phyloP scores from a whole-genome alignment of 192 early-diverging fungal genomes.

The Pilaira anomala region DNA sequence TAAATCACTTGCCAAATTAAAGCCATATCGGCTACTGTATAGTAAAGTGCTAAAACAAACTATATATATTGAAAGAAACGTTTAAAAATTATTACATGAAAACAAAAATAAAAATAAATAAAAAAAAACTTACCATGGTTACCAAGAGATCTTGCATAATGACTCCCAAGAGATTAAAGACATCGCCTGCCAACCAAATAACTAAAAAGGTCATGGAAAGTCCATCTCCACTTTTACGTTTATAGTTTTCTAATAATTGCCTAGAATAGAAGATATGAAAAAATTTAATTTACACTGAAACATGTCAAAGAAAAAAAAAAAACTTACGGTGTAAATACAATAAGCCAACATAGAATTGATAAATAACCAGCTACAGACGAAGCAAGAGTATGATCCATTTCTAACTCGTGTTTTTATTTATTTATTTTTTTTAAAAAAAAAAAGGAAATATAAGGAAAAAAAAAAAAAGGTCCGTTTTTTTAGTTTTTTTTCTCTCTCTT shows the following conservation, averaged over 20 bases:
- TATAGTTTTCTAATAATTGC: constrained; percentile 77
- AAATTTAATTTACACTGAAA: background rate
- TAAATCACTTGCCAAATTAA: constrained; percentile 66
- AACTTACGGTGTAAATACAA: constrained; percentile 78
- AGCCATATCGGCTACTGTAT: constrained; percentile 65
- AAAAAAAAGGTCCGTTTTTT: background rate
- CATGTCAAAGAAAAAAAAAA: background rate
- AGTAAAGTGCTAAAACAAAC: constrained; percentile 67
- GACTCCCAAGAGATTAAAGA: constrained; percentile 73
- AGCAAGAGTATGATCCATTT: constrained; percentile 20
- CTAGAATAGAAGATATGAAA: constrained; percentile 34
- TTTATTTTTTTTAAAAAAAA: background rate
- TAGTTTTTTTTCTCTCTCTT: too few species aligned
- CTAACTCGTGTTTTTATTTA: too few species aligned
- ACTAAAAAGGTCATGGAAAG: constrained; percentile 68
- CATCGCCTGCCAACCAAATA: constrained; percentile 77
- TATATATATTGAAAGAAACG: constrained; percentile 6
- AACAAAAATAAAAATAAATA: too few species aligned
- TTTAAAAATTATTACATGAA: background rate
- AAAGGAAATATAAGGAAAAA: background rate
- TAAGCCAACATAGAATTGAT: constrained; percentile 74
- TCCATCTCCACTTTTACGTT: constrained; percentile 71
- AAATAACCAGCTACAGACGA: constrained; percentile 61
- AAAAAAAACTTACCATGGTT: constrained; percentile 67
- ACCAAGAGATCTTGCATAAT: constrained; percentile 64